These are phyloP conservation scores for Euphrasia confusa DNA, from an alignment of 257 asterid species.

Conservation along the genomic window DNA sequence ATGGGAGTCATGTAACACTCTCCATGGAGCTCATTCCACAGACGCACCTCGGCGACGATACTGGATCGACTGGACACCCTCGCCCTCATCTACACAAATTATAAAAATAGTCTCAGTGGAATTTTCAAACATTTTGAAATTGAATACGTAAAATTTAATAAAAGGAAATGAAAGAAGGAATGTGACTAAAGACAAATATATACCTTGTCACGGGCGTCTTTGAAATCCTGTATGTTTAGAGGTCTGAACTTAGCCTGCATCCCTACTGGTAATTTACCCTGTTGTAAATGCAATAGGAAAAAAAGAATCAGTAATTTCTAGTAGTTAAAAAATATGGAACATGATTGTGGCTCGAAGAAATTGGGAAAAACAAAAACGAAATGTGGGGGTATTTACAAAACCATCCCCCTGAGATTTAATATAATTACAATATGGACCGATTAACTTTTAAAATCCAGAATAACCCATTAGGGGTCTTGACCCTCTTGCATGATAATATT, in stretches of 20 bases:
- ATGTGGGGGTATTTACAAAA: not conserved
- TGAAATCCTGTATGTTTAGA: conserved; percentile 25
- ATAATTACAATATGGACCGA: not conserved
- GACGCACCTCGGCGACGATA: too few relatives aligned
- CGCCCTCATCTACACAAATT: too few relatives aligned
- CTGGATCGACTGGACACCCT: too few relatives aligned
- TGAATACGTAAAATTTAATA: too few relatives aligned
- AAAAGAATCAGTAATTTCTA: not conserved
- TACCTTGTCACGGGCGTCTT: conserved; percentile 21
- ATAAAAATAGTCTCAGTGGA: too few relatives aligned
- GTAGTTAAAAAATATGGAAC: not conserved
- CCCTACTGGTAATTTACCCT: conserved; percentile 9
- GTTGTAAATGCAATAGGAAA: not conserved
- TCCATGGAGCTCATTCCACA: too few relatives aligned
- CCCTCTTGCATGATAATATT: not conserved
- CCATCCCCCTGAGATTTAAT: not conserved
- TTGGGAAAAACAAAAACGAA: not conserved
- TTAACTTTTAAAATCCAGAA: not conserved
- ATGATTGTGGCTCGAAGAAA: not conserved
- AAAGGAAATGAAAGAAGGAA: not conserved
- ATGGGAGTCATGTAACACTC: too few relatives aligned
- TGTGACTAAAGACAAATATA: not conserved
- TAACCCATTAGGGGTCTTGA: not conserved
- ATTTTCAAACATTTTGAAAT: too few relatives aligned
- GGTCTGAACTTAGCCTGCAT: conserved; percentile 20